Conservation (phyloP, 2,329 filamentous ascomycete genomes). For the Colletotrichum gloeosporioides region DNA sequence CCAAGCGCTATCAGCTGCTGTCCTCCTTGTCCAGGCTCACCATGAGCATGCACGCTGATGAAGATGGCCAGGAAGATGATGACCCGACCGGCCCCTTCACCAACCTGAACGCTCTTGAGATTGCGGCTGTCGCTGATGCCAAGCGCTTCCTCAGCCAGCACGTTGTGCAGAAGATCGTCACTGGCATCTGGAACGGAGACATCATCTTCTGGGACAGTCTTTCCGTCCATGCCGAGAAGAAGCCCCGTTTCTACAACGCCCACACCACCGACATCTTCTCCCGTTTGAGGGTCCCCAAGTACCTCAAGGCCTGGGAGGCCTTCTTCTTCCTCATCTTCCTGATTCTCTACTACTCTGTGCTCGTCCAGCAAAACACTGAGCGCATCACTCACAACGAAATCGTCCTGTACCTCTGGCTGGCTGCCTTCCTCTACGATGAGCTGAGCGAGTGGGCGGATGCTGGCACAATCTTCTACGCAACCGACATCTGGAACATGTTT, state of each 20-base stretch:
- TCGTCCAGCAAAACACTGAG: conserved; percentile 73
- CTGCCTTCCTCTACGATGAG: conserved; percentile 87
- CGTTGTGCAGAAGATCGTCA: conserved; percentile 82
- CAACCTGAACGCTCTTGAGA: conserved; percentile 84
- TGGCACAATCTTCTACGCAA: conserved; percentile 83
- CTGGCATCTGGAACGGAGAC: conserved; percentile 84
- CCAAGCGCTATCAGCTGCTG: conserved; percentile 54
- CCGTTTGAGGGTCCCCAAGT: conserved; percentile 78
- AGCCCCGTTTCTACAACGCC: conserved; percentile 76
- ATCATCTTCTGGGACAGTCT: conserved; percentile 87
- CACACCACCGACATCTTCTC: conserved; percentile 74
- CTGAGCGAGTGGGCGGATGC: conserved; percentile 85
- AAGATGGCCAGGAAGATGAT: conserved; percentile 50
- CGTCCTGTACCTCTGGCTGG: conserved; percentile 83
- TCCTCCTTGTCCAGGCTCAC: conserved; percentile 63
- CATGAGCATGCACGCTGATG: conserved; percentile 46
- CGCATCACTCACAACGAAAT: conserved; percentile 73
- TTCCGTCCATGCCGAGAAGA: conserved; percentile 75
- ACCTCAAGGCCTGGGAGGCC: conserved; percentile 85
- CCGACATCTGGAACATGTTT: conserved; percentile 82
- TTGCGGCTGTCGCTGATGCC: conserved; percentile 79
- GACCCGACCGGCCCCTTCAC: conserved; percentile 76
- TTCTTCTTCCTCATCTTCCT: conserved; percentile 81
- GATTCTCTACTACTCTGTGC: conserved; percentile 83
- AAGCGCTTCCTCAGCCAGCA: conserved; percentile 86